Evolutionary conservation across 2,329 filamentous ascomycete genomes (phyloP).

Genomic region (Trichophaea hybrida): DNA sequence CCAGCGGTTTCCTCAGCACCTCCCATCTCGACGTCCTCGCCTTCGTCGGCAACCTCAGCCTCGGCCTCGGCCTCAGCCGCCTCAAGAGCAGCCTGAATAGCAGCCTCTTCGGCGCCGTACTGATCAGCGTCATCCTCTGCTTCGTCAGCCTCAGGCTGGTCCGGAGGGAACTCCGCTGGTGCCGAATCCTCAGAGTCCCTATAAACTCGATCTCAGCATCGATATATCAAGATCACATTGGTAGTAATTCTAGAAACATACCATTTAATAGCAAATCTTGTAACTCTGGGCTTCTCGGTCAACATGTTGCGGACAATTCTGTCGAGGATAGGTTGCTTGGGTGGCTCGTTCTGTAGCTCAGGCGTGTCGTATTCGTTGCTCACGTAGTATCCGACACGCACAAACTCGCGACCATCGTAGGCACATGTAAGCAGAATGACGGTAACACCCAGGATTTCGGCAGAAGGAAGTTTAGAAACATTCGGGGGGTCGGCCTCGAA

Average conservation of each 20-base stretch:
- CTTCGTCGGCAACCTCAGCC: slow-evolving; percentile 39
- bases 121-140: slow-evolving; percentile 66
- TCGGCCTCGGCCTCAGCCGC: slow-evolving; percentile 39
- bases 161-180: slow-evolving; percentile 87
- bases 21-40: slow-evolving; percentile 59
- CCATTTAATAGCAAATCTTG: slow-evolving; percentile 98
- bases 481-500: slow-evolving; percentile 92
- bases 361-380: slow-evolving; percentile 98
- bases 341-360: slow-evolving; percentile 75
- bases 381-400: slow-evolving; percentile 96
- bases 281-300: slow-evolving; percentile 93
- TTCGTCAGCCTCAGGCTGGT: slow-evolving; percentile 89
- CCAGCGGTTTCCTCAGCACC: slow-evolving; percentile 44
- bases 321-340: slow-evolving; percentile 81
- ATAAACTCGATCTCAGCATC: slow-evolving; percentile 1
- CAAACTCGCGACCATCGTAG: slow-evolving; percentile 92
- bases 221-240: slow-evolving; percentile 1
- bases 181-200: slow-evolving; percentile 98
- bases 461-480: slow-evolving; percentile 77
- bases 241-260: slow-evolving; percentile 35
- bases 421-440: slow-evolving; percentile 92
- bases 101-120: slow-evolving; percentile 81
- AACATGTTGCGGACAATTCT: slow-evolving; percentile 84
- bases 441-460: slow-evolving; percentile 91
- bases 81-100: slow-evolving; percentile 44